A percentile compares a stretch with the other conserved stretches of the same genome.
Evolutionary conservation across 805 yeast species (phyloP).

Genomic region (Ogataea polymorpha): DNA sequence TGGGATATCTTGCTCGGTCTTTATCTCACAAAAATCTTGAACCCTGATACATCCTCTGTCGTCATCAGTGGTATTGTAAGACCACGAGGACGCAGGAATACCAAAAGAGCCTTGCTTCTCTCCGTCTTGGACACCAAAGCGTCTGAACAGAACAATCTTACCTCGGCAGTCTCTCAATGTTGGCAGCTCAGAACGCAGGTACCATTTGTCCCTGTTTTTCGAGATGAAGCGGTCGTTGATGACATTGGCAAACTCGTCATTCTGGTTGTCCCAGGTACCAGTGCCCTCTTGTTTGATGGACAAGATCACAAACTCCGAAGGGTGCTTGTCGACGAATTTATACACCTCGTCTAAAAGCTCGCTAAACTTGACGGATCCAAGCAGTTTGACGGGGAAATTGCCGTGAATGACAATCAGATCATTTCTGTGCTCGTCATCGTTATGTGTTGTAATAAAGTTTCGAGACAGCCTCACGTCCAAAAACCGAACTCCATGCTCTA

Average conservation of each 20-base stretch:
- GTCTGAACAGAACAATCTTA: conserved; percentile 60
- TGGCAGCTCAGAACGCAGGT: conserved; percentile 54
- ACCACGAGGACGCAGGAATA: conserved; percentile 66
- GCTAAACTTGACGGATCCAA: conserved; percentile 51
- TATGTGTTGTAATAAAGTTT: conserved; percentile 45
- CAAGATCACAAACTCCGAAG: conserved; percentile 59
- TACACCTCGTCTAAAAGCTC: conserved; percentile 58
- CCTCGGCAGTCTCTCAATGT: conserved; percentile 62
- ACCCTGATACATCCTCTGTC: conserved; percentile 61
- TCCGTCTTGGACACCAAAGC: conserved; percentile 61
- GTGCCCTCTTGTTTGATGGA: conserved; percentile 75
- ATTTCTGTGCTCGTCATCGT: conserved; percentile 37
- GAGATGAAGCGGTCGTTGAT: conserved; percentile 57
- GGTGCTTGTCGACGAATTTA: conserved; percentile 48
- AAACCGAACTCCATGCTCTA: conserved; percentile 72
- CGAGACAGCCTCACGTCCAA: conserved; percentile 65
- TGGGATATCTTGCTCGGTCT: conserved; percentile 46
- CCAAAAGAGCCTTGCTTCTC: conserved; percentile 45
- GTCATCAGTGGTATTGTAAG: conserved; percentile 61
- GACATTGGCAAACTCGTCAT: conserved; percentile 62
- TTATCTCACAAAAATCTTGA: conserved; percentile 73
- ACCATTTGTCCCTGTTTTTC: conserved; percentile 55
- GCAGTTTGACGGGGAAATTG: conserved; percentile 66
- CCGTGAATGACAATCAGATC: conserved; percentile 71
- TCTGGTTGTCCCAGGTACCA: conserved; percentile 57